Evolutionary conservation across 495 filamentous ascomycete genomes (phyloP).

Genomic region (Neurospora sp.): DNA sequence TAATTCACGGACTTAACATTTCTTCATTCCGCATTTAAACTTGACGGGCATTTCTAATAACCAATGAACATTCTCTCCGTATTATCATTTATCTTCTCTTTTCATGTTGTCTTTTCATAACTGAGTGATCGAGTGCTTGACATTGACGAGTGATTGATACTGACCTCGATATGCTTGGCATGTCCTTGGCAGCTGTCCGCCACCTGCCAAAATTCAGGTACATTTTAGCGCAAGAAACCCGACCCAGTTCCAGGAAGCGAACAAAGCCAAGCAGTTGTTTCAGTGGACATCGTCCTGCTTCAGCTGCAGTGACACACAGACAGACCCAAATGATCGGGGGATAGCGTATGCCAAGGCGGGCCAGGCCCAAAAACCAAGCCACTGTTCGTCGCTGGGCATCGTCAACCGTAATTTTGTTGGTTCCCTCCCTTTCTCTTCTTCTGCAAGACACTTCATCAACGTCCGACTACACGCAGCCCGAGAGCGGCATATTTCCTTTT

Average conservation of each 20-base stretch:
- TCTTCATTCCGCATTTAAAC: background rate
- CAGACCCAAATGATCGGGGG: background rate
- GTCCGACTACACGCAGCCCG: background rate
- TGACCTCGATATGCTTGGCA: background rate
- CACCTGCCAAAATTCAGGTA: background rate
- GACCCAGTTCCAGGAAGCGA: background rate
- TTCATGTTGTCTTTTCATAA: background rate
- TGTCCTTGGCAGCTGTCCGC: background rate
- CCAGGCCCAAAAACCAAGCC: background rate
- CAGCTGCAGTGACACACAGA: background rate
- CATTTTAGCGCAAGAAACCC: background rate
- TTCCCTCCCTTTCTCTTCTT: background rate
- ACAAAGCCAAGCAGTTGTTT: background rate
- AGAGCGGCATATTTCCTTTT: background rate
- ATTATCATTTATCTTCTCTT: fast-evolving
- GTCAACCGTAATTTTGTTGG: background rate
- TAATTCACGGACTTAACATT: background rate
- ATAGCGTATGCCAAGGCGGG: background rate
- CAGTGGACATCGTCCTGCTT: background rate
- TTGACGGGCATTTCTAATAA: background rate
- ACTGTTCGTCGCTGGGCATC: no score
- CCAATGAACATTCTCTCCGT: background rate
- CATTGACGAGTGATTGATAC: background rate
- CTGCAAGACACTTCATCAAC: background rate
- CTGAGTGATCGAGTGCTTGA: background rate